Evolutionary conservation across 106 monocot species (phyloP), one percentile per base, ranked within the genome.

Genomic region (Platanthera guangdongensis): DNA sequence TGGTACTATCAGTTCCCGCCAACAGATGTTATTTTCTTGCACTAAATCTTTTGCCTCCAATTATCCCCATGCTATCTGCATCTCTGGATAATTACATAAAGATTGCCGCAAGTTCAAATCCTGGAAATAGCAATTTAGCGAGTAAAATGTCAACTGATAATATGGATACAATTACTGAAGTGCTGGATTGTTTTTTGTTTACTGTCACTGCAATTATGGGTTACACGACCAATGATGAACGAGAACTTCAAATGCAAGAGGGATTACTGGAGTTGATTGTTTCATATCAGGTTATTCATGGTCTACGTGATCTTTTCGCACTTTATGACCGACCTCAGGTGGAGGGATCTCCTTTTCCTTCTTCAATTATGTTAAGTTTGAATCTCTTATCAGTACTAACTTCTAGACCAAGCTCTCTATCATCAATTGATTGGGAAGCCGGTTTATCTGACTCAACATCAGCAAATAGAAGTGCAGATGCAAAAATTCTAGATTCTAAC

Each of bases 51-150:
- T 78, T 96, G 79, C 96, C 96, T 82, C 96, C 96, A 71, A 88
- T 96, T 47, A 91, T 96, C 68, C 96, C 93, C 13, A 86, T 96
- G 90, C 78, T 96, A 46, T 93, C 93, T 69, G 79, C 89, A 53
- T 93, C 88, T 51, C 89, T 96, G 60, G 96, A 96, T 77, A 96
- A 96, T 71, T 93, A 96, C 80, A 96, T 96, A 64, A 96, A 96
- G 81, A 83, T 91, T 62, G 96, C 89, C 81, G 96, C 96, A 76
- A 88, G 90, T 75, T 88, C 84, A 28, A 94, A 77, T 84, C 57
- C 83, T 72, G 89, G 87, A 84, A 78, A 51, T 57, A 70, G 76
- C 72, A 85, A 51, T 50, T 13, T 62, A 18, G 73, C 77, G 46
- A 85, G 53, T 65, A 96, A 86, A 85, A 68, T 81, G 68, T 74